Evolutionary conservation across 306 rosid genomes (phyloP).

Genomic region (Glycine tomentella): DNA sequence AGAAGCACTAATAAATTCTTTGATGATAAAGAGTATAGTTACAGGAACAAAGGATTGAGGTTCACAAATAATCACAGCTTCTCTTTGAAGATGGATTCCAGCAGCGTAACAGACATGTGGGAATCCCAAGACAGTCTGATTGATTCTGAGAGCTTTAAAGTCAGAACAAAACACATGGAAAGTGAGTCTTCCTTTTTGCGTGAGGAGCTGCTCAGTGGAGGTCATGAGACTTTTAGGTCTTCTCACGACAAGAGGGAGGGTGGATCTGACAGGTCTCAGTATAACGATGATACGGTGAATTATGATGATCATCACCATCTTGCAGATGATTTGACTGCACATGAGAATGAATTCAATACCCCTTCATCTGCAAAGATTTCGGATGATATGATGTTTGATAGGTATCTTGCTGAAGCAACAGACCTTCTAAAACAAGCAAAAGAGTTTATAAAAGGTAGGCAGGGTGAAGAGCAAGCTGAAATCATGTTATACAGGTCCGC

Average conservation of each 20-base stretch:
- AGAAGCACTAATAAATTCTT: conserved; percentile 40
- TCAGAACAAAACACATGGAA: conserved; percentile 61
- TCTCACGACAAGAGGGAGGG: conserved; percentile 52
- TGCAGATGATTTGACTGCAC: conserved; percentile 48
- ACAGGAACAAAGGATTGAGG: conserved; percentile 57
- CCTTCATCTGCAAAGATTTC: conserved; percentile 63
- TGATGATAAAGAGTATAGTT: conserved; percentile 51
- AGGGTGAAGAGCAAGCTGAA: conserved; percentile 74
- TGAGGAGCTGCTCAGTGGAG: conserved; percentile 59
- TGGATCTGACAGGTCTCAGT: conserved; percentile 46
- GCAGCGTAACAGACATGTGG: conserved; percentile 56
- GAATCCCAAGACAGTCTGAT: conserved; percentile 60
- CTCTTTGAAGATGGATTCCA: conserved; percentile 61
- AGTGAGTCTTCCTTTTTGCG: conserved; percentile 64
- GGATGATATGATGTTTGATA: conserved; percentile 77
- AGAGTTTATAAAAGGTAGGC: conserved; percentile 61
- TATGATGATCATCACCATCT: conserved; percentile 39
- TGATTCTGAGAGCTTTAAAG: conserved; percentile 62
- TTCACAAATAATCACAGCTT: conserved; percentile 54
- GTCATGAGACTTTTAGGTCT: conserved; percentile 53
- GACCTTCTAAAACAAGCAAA: conserved; percentile 78
- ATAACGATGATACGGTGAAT: conserved; percentile 45
- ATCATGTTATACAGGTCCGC: conserved; percentile 73
- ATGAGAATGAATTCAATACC: conserved; percentile 56
- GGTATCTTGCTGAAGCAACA: conserved; percentile 78